Base-by-base conservation (phyloP, 192 early-diverging fungal species). In the Entomortierella parvispora region DNA sequence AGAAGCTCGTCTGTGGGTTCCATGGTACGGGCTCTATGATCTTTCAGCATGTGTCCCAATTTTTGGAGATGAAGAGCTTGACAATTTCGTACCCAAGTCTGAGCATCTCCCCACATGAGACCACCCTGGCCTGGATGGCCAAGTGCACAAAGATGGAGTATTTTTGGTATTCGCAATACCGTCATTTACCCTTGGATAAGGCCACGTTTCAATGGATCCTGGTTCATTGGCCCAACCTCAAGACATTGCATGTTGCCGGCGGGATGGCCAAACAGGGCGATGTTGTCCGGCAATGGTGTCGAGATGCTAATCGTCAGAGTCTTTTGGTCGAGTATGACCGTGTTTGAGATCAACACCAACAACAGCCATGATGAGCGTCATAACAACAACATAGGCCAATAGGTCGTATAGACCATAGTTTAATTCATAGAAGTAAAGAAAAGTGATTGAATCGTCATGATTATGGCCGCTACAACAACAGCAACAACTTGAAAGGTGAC, bases 1-100 rank as follows among this genome's bases (percentile, higher is more conserved):
- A 67, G 33, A 76, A 76, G 20, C 59, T 76, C 23, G 64, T 76
- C 17, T 76, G 71, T 54, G 71, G 71, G 2, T 76, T 76, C 65
- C 53, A 62, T 2, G 71, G 71, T 0, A 62, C 71, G 0, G 71
- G 66, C 3, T 68, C 71, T 0, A 66, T 66, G 58, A 76, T 76
- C 15, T 76, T 76, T 32, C 58, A 67, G 25, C 58, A 67, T 26
- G 37, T 76, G 6, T 61, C 64, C 7, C 58, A 60, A 17, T 58
- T 76, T 11, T 64, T 64, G 1, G n/a, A 32, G 18, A 15, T 76
- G 15, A 53, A 65, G 14, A 45, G 45, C 29, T 23, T 76, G 25
- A 76, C 71, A 0, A 66, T 76, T n/a, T 58, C 71, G 12, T 57
- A 56, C 48, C 71, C 71, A 3, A 29, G 64, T 0, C 51, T 76